Base-by-base conservation (phyloP, 371 early-diverging fungal species). In the Dichotomocladium elegans region DNA sequence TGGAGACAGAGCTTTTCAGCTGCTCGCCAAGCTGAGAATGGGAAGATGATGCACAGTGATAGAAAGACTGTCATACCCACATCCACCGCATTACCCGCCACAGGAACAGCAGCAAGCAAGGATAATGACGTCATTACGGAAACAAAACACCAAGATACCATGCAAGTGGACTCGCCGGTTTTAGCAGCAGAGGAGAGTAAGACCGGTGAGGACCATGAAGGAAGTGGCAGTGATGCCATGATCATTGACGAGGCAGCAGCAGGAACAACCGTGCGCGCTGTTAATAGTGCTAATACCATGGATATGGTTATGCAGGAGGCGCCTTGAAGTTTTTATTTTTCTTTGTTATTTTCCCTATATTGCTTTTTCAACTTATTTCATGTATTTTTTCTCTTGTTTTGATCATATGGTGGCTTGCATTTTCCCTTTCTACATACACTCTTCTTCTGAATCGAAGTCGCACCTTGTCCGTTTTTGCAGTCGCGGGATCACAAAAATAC, bases 1-100 rank as follows among this genome's bases (percentile, higher is more conserved):
- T 75, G 75, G 75, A 75, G 68, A 35, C 54, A 30, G 14, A 28
- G 21, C 41, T 52, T 52, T 19, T 27, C 37, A 6, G 14, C 37
- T 37, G 37, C 37, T n/a, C 29, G 17, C 17, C 31, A 48, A 19
- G 14, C 8, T 21, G 33, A 52, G 15, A 52, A 43, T 43, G 53
- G 53, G 21, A 52, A 42, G 33, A 29, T 15, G 19, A 29, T 14
- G 27, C n/a, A 26, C 15, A 35, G 35, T n/a, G 26, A 27, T 24
- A 34, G n/a, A 5, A 33, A 17, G 29, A 14, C 46, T 26, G 29
- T 30, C 14, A 25, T 25, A 30, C n/a, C 11, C n/a, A 46, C 46
- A 17, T 11, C 15, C 24, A 35, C 50, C 14, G n/a, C 50, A 35
- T 37, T 40, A 37, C 22, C 49, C 21, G 26, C 46, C 24, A 35